Base-by-base conservation (phyloP, 192 early-diverging fungal species). In the Podila epicladia region DNA sequence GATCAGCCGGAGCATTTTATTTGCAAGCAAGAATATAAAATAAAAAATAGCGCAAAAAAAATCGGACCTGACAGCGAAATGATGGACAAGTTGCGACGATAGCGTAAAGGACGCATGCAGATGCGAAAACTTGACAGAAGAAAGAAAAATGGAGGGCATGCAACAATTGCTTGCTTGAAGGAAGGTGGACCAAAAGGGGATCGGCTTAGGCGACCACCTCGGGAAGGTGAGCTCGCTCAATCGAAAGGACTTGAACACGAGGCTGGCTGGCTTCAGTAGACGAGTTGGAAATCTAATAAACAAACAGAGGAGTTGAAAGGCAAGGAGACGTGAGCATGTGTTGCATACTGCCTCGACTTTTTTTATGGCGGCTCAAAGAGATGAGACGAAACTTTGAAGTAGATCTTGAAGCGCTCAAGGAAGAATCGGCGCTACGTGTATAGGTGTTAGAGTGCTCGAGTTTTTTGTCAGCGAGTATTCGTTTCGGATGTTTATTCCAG, bases 371-470 rank as follows among this genome's bases (percentile, higher is more conserved):
- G 12, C 17, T 4, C 38, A 41, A 41, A 41, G 29, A 33, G 2
- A 2, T 0, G 41, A 45, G 41, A 45, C 41, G 8, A 13, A 32
- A 80, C 77, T 58, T 73, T 80, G 67, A 80, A 80, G 48, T 69
- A 65, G 4, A 80, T 28, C 57, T 80, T 80, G 62, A 65, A 72
- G 2, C 77, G 70, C 49, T 80, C 77, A 15, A 73, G 48, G 37
- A 61, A 73, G 48, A 64, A 31, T 4, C 65, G 63, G n/a, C 61
- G 68, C 77, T 80, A 68, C 13, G 17, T 20, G 4, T 9, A 24
- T n/a, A n/a, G n/a, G 4, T 33, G 51, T 37, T 35, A n/a, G 3
- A 0, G 32, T 13, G 2, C 0, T 64, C 7, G 24, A 32, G 22
- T 4, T 20, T 35, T 5, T 20, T 38, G 19, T 49, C 31, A 0